phyloP scores from a whole-genome alignment of 2,329 filamentous ascomycete genomes.

The Pseudocercospora fuligena region DNA sequence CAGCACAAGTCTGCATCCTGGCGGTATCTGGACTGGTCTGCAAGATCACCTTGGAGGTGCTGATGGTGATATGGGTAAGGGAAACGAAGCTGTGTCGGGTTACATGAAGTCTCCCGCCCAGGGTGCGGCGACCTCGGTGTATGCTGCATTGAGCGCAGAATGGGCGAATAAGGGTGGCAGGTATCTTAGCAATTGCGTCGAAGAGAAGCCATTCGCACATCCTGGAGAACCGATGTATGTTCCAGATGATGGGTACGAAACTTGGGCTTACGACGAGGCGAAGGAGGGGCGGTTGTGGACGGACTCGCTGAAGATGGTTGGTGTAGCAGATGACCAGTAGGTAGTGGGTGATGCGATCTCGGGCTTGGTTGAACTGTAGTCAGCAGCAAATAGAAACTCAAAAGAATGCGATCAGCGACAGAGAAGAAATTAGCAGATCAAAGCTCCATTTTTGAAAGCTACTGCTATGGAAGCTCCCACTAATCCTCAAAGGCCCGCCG shows the following conservation, averaged over 20 bases:
- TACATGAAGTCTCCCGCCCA: conserved; percentile 46
- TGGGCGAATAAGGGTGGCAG: conserved; percentile 43
- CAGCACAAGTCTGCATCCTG: conserved; percentile 53
- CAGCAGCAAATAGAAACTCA: background rate
- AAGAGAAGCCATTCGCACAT: conserved; percentile 38
- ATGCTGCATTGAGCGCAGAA: conserved; percentile 48
- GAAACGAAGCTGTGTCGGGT: conserved; percentile 21
- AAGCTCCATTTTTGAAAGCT: conserved; percentile 27
- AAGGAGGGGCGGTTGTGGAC: conserved; percentile 50
- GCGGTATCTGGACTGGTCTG: conserved; percentile 43
- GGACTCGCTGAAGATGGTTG: conserved; percentile 24
- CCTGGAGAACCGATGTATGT: conserved; percentile 18
- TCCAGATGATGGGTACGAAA: conserved; percentile 41
- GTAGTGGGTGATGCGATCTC: background rate
- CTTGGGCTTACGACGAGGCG: conserved; percentile 45
- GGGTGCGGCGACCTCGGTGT: conserved; percentile 55
- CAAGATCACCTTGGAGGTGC: conserved; percentile 12
- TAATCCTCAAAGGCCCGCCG: conserved; percentile 35
- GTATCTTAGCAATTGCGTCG: conserved; percentile 38
- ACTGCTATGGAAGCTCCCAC: conserved; percentile 22
- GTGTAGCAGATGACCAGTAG: conserved; percentile 20
- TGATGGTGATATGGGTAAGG: background rate
- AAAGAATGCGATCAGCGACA: background rate
- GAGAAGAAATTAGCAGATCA: conserved; percentile 20
- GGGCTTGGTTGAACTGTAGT: background rate